Percentiles rank a stretch among this genome's conserved stretches.
phyloP scores from a whole-genome alignment of 108 stramenopile species.

The Nitzschia palea region DNA sequence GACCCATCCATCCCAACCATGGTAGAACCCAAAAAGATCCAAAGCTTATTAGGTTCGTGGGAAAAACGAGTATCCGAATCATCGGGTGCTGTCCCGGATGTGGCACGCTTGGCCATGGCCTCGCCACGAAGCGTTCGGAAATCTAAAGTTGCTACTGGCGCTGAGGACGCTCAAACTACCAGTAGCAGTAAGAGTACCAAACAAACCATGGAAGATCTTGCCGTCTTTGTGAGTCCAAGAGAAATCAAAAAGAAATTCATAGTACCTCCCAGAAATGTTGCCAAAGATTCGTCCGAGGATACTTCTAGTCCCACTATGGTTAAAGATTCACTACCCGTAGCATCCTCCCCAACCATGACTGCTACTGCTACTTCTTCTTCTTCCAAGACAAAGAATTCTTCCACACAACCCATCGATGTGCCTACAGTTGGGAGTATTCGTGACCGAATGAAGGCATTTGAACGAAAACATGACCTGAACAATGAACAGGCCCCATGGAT shows the following conservation, averaged over 20 bases:
- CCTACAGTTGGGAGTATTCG: constrained; percentile 8
- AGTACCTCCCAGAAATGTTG: neutral
- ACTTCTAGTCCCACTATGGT: too few species aligned
- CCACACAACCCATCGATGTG: neutral
- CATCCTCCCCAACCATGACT: too few species aligned
- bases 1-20: too few species aligned
- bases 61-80: constrained; percentile 4
- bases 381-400: too few species aligned
- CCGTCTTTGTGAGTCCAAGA: constrained; percentile 21
- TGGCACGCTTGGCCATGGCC: neutral
- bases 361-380: too few species aligned
- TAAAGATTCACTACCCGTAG: too few species aligned
- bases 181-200: constrained; percentile 3
- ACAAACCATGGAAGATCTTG: constrained; percentile 18
- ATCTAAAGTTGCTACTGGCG: neutral
- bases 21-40: neutral
- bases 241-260: constrained; percentile 8
- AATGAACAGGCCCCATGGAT: constrained; percentile 7
- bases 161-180: neutral
- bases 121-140: neutral
- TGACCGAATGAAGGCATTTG: constrained; percentile 16
- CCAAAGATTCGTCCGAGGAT: too few species aligned
- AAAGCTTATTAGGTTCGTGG: constrained; percentile 4
- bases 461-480: neutral
- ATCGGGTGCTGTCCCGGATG: neutral